Percentiles rank a stretch among this genome's conserved stretches.
Evolutionary conservation across 2,329 filamentous ascomycete species (phyloP).

Genomic region (Beauveria brongniartii): DNA sequence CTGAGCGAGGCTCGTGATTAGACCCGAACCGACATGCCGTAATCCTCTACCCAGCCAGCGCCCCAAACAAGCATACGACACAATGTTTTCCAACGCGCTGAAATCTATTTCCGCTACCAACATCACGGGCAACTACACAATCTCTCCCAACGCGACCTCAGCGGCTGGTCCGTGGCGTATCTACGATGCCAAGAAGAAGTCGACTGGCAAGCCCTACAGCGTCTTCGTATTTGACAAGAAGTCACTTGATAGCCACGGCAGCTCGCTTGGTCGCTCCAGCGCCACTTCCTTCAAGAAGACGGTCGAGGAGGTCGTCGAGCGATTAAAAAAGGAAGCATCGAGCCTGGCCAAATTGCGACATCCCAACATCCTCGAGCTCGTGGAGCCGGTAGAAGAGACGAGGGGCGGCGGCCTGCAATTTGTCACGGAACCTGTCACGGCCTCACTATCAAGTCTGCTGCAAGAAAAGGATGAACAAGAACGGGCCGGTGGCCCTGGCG

Average conservation of each 20-base stretch:
- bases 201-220: conserved; percentile 78
- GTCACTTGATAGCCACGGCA: conserved; percentile 56
- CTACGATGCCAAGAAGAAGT: conserved; percentile 95
- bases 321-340: conserved; percentile 84
- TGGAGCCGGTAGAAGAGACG: conserved; percentile 93
- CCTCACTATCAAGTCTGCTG: conserved; percentile 74
- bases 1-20: conserved; percentile 8
- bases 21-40: conserved; percentile 10
- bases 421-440: conserved; percentile 83
- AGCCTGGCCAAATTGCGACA: conserved; percentile 82
- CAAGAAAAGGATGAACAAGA: conserved; percentile 88
- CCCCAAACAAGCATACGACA: conserved; percentile 20
- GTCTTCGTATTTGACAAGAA: conserved; percentile 95
- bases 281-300: conserved; percentile 67
- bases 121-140: conserved; percentile 84
- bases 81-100: conserved; percentile 87
- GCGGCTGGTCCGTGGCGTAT: conserved; percentile 93
- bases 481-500: conserved; percentile 56
- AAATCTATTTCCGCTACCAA: conserved; percentile 89
- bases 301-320: conserved; percentile 83
- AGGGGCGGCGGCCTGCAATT: conserved; percentile 89
- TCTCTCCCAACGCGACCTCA: conserved; percentile 68
- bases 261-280: conserved; percentile 30
- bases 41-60: neutral
- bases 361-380: conserved; percentile 83